Conservation (phyloP, 495 filamentous ascomycete genomes). For the Penicillium macrosclerotiorum region DNA sequence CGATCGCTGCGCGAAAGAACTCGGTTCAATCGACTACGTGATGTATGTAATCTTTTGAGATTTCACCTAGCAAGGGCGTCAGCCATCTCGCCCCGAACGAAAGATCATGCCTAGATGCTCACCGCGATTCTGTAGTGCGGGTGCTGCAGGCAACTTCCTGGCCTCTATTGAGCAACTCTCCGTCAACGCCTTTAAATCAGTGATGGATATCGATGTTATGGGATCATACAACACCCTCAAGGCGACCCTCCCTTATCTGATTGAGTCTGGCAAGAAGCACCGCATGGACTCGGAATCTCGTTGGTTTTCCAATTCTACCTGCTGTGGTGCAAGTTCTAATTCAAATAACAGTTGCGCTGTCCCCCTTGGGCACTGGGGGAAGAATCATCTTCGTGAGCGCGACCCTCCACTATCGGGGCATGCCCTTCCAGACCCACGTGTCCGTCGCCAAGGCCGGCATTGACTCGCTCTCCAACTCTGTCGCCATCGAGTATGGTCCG, state of each 20-base stretch:
- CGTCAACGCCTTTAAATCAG: constrained; percentile 87
- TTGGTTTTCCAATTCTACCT: constrained; percentile 20
- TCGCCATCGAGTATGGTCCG: constrained; percentile 85
- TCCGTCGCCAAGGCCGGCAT: constrained; percentile 88
- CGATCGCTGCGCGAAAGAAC: constrained; percentile 71
- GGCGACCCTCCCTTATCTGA: constrained; percentile 76
- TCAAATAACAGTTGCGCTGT: constrained; percentile 27
- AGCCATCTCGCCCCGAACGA: too few relatives aligned
- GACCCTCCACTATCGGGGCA: constrained; percentile 83
- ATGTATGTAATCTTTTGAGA: constrained; percentile 63
- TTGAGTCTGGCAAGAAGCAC: constrained; percentile 66
- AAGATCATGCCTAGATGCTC: too few relatives aligned
- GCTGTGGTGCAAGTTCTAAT: background rate
- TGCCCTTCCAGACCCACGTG: constrained; percentile 82
- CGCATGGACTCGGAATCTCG: constrained; percentile 45
- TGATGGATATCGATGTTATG: constrained; percentile 94
- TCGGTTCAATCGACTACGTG: constrained; percentile 89
- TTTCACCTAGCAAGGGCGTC: too few relatives aligned
- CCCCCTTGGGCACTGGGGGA: constrained; percentile 62
- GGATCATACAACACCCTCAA: constrained; percentile 95
- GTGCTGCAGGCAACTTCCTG: constrained; percentile 95
- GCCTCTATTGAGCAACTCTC: constrained; percentile 78
- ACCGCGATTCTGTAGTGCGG: constrained; percentile 62
- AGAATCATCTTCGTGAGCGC: constrained; percentile 87
- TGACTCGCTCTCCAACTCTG: constrained; percentile 71